A percentile compares a stretch with the other conserved stretches of the same genome.
phyloP scores from a whole-genome alignment of 108 stramenopile species.

The Cyclotella kingstonii region DNA sequence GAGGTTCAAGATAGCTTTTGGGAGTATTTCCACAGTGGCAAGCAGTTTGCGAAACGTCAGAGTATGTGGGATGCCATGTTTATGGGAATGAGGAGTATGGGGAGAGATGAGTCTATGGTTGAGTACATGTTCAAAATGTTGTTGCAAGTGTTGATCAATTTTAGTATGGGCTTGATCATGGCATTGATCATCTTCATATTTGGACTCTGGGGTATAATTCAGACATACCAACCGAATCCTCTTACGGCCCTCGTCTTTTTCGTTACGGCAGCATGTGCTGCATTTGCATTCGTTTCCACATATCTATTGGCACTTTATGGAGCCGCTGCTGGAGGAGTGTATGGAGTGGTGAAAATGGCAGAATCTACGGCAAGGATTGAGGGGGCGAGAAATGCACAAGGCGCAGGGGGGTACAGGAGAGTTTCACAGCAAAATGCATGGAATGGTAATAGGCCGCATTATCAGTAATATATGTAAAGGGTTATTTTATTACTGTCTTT shows the following conservation, averaged over 20 bases:
- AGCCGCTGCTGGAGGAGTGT: conserved; percentile 78
- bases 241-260: conserved; percentile 75
- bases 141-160: conserved; percentile 81
- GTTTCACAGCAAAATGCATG: conserved; percentile 9
- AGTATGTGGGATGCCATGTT: conserved; percentile 88
- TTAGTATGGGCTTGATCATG: conserved; percentile 83
- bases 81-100: conserved; percentile 79
- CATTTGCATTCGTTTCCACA: conserved; percentile 81
- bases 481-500: too few relatives aligned
- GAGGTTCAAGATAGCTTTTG: conserved; percentile 88
- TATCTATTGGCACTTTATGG: conserved; percentile 79
- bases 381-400: conserved; percentile 15
- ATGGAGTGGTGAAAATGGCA: conserved; percentile 81
- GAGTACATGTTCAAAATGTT: conserved; percentile 71
- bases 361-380: conserved; percentile 61
- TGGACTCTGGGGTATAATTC: conserved; percentile 77
- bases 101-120: conserved; percentile 62
- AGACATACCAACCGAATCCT: conserved; percentile 80
- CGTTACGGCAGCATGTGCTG: conserved; percentile 65
- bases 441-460: conserved; percentile 36
- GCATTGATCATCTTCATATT: conserved; percentile 75
- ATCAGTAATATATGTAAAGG: conserved; percentile 16
- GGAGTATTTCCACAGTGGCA: conserved; percentile 76
- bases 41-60: conserved; percentile 87
- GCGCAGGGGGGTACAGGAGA: conserved; percentile 8